Percentiles rank a stretch among this genome's conserved stretches.
These are phyloP conservation scores for Ailanthus altissimus DNA, from an alignment of 345 rosid genomes.

Conservation along the genomic window DNA sequence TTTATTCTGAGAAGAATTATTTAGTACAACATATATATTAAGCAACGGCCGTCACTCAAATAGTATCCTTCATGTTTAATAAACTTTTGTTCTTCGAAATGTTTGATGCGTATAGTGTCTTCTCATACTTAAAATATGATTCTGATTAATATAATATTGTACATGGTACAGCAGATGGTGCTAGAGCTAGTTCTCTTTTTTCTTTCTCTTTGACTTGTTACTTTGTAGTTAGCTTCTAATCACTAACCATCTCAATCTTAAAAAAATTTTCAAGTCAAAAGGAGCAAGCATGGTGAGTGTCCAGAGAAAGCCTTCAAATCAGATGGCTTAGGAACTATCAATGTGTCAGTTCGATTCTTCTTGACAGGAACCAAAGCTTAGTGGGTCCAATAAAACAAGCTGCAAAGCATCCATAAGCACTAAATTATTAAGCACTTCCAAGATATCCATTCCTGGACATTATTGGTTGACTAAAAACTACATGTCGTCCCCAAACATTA, in stretches of 20 bases:
- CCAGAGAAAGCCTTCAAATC: slow-evolving; percentile 1
- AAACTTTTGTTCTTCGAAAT: background rate
- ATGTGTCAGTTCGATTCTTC: background rate
- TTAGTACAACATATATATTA: too few species aligned
- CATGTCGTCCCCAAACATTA: background rate
- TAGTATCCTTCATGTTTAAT: background rate
- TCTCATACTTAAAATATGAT: background rate
- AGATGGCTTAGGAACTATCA: slow-evolving; percentile 7
- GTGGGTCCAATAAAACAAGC: slow-evolving; percentile 2
- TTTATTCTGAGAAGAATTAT: background rate
- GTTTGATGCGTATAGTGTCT: background rate
- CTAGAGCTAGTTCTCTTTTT: background rate
- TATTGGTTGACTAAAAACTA: background rate
- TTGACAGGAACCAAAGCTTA: background rate
- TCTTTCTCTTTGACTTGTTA: background rate
- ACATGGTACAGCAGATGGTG: too few species aligned
- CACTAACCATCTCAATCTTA: background rate
- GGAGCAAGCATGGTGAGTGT: background rate
- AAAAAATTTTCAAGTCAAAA: background rate
- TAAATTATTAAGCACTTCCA: background rate
- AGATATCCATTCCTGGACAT: background rate
- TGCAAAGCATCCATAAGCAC: background rate
- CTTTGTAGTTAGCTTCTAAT: background rate
- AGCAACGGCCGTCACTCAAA: background rate
- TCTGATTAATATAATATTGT: background rate